phyloP scores from a whole-genome alignment of 73 alveolate genomes.

The Strombidium stylifer region DNA sequence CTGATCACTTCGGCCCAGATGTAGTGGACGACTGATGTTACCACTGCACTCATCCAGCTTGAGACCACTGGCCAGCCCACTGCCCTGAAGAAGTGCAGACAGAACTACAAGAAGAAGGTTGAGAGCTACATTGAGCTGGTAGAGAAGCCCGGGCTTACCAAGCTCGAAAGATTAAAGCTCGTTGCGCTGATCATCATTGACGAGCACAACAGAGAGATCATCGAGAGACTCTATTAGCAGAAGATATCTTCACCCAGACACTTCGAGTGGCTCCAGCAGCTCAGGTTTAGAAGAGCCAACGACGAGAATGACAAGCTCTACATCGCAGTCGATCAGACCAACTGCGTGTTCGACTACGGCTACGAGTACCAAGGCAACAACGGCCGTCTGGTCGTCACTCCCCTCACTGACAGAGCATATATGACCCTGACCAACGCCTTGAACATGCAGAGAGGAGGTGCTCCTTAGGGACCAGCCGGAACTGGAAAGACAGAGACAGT shows the following conservation, averaged over 20 bases:
- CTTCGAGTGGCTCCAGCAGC: slow-evolving; percentile 95
- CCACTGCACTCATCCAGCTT: slow-evolving; percentile 47
- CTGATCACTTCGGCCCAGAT: slow-evolving; percentile 77
- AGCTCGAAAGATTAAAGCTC: slow-evolving; percentile 73
- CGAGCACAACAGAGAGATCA: slow-evolving; percentile 94
- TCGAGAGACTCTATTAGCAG: slow-evolving; percentile 58
- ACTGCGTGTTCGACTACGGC: slow-evolving; percentile 94
- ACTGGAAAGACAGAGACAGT: slow-evolving; percentile 99
- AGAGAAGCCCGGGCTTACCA: slow-evolving; percentile 43
- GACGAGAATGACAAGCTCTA: slow-evolving; percentile 56
- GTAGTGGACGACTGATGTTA: slow-evolving; percentile 79
- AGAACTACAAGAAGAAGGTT: slow-evolving; percentile 54
- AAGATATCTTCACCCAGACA: slow-evolving; percentile 71
- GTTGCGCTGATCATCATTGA: slow-evolving; percentile 96
- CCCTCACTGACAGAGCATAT: slow-evolving; percentile 99
- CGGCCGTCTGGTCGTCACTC: slow-evolving; percentile 99
- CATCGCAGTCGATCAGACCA: slow-evolving; percentile 86
- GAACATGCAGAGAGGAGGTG: slow-evolving; percentile 99
- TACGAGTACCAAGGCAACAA: slow-evolving; percentile 99
- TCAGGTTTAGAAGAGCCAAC: slow-evolving; percentile 84
- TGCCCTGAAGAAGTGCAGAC: slow-evolving; percentile 53
- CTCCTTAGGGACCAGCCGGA: slow-evolving; percentile 99
- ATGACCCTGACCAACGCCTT: slow-evolving; percentile 98
- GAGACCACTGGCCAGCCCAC: slow-evolving; percentile 53
- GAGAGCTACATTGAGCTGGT: slow-evolving; percentile 57